phyloP scores from a whole-genome alignment of 2,329 filamentous ascomycete genomes.

The Microdochium nivale region DNA sequence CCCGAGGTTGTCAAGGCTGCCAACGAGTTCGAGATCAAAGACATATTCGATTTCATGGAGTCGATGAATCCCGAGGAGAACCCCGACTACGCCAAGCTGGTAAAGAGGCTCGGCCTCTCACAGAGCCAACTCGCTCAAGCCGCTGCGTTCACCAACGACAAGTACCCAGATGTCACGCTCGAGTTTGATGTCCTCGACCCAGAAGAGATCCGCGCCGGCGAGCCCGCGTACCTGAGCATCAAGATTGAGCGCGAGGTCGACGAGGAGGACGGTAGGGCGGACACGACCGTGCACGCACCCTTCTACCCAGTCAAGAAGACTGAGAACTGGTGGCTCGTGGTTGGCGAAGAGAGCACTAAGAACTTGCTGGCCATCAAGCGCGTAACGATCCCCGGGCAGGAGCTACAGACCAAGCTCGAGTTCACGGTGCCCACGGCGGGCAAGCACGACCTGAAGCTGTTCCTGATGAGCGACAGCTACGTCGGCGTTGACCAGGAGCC shows the following conservation, averaged over 20 bases:
- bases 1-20: slow-evolving; percentile 75
- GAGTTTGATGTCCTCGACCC: slow-evolving; percentile 79
- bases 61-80: slow-evolving; percentile 97
- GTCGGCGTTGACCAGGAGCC: slow-evolving; percentile 95
- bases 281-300: slow-evolving; percentile 83
- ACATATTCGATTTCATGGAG: slow-evolving; percentile 97
- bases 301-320: slow-evolving; percentile 90
- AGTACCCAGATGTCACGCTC: slow-evolving; percentile 91
- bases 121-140: slow-evolving; percentile 79
- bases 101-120: slow-evolving; percentile 69
- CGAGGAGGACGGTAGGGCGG: slow-evolving; percentile 59
- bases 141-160: slow-evolving; percentile 91
- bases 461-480: slow-evolving; percentile 95
- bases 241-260: slow-evolving; percentile 77
- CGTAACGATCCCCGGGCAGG: slow-evolving; percentile 67
- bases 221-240: slow-evolving; percentile 74
- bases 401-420: slow-evolving; percentile 73
- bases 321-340: slow-evolving; percentile 98
- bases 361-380: slow-evolving; percentile 88
- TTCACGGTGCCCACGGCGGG: slow-evolving; percentile 81
- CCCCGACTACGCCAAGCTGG: slow-evolving; percentile 65
- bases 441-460: slow-evolving; percentile 80
- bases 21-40: slow-evolving; percentile 76
- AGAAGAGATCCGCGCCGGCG: slow-evolving; percentile 70
- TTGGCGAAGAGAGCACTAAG: slow-evolving; percentile 85